Evolutionary conservation across 2,329 filamentous ascomycete genomes (phyloP).

Genomic region (Berkeleyomyces rouxiae): DNA sequence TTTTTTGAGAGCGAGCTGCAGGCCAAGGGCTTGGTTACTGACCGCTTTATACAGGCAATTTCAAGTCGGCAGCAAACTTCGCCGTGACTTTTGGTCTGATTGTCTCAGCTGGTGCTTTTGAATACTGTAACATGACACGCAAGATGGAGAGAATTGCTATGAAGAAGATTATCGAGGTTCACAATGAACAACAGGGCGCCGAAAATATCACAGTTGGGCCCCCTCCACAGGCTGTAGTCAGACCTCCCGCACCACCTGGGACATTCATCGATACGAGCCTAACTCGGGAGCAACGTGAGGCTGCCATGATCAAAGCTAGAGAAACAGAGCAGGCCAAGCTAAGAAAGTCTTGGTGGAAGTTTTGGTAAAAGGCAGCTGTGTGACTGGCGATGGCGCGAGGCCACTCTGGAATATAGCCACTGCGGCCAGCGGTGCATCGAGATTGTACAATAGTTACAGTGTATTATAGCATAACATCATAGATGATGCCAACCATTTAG

Average conservation of each 20-base stretch:
- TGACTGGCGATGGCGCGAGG: too few species aligned
- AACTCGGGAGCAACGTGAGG: constrained; percentile 10
- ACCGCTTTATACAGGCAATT: constrained; percentile 27
- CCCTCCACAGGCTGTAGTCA: constrained; percentile 1
- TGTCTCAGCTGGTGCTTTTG: constrained; percentile 56
- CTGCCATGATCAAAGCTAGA: constrained; percentile 15
- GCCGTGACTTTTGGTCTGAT: constrained; percentile 62
- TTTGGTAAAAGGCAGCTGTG: constrained; percentile 28
- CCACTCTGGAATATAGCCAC: background rate
- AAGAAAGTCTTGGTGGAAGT: constrained; percentile 36
- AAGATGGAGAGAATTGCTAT: constrained; percentile 65
- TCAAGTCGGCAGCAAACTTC: constrained; percentile 64
- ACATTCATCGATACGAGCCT: constrained; percentile 1
- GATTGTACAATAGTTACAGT: constrained; percentile 7
- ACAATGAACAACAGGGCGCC: constrained; percentile 33
- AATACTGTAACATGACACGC: constrained; percentile 66
- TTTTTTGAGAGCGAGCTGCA: background rate
- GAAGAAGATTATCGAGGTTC: constrained; percentile 63
- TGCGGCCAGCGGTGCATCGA: background rate
- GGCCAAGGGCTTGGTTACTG: background rate
- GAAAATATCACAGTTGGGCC: constrained; percentile 19
- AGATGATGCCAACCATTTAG: background rate
- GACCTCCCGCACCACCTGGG: background rate
- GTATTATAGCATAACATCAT: constrained; percentile 11
- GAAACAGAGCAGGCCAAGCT: constrained; percentile 20